phyloP scores from a whole-genome alignment of 345 rosid species.

The Citrus medica region DNA sequence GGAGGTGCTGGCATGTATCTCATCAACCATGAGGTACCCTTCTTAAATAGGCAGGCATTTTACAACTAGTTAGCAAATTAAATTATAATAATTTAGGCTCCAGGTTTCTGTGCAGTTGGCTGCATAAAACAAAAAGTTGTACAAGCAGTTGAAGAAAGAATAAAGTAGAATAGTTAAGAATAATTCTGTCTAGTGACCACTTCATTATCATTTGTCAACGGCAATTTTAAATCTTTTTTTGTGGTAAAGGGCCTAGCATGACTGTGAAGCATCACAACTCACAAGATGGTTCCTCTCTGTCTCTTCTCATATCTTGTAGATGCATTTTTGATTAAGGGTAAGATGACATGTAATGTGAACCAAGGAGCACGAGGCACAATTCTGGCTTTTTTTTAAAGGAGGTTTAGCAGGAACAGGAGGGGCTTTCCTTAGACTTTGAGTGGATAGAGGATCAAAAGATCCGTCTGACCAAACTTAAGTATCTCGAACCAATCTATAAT shows the following conservation, averaged over 20 bases:
- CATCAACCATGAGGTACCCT: constrained; percentile 29
- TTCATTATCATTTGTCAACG: constrained; percentile 36
- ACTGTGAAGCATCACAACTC: constrained; percentile 22
- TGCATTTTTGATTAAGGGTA: background rate
- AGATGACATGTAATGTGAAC: constrained; percentile 19
- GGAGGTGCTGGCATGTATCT: constrained; percentile 51
- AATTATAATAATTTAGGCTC: constrained; percentile 2
- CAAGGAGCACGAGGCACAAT: constrained; percentile 42
- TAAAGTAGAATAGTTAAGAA: constrained; percentile 24
- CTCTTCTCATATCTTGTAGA: background rate
- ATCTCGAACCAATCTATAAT: constrained; percentile 33
- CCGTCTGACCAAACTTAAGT: constrained; percentile 25
- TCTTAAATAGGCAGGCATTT: constrained; percentile 48
- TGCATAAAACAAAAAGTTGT: constrained; percentile 20
- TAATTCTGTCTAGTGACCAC: constrained; percentile 23
- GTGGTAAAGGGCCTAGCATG: constrained; percentile 15
- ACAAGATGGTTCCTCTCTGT: constrained; percentile 34
- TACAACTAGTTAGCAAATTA: constrained; percentile 15
- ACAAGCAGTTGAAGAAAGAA: constrained; percentile 31
- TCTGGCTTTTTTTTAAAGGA: constrained; percentile 55
- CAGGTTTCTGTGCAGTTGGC: constrained; percentile 21
- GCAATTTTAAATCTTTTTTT: background rate
- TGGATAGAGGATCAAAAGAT: constrained; percentile 32
- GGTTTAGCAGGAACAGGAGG: constrained; percentile 29
- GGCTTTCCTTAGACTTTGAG: constrained; percentile 29